phyloP scores from a whole-genome alignment of 106 monocot species.

The Phalaenopsis aphrodite region DNA sequence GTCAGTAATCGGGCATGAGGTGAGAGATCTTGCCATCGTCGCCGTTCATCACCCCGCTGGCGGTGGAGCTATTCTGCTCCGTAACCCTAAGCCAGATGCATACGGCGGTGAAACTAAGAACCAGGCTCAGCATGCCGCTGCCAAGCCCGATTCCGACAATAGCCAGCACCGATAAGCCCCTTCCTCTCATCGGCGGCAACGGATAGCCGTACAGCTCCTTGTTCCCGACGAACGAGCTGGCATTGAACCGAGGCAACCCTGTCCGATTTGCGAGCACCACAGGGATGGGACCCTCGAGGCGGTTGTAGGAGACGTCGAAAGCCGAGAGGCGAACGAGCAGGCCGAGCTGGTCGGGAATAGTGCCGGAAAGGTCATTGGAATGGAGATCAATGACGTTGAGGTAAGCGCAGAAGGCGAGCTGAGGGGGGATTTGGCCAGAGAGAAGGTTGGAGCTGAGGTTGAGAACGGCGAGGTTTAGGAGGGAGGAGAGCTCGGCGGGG shows the following conservation, averaged over 20 bases:
- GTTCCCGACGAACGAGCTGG: constrained; percentile 54
- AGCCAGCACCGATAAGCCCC: constrained; percentile 38
- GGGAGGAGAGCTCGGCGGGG: constrained; percentile 34
- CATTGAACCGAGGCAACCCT: constrained; percentile 41
- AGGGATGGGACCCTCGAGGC: constrained; percentile 41
- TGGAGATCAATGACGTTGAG: constrained; percentile 84
- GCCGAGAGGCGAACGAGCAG: constrained; percentile 43
- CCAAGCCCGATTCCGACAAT: constrained; percentile 68
- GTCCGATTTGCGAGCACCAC: constrained; percentile 33
- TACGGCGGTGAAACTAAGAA: constrained; percentile 63
- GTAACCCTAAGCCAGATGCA: constrained; percentile 54
- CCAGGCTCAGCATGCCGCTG: constrained; percentile 50
- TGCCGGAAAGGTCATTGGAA: constrained; percentile 41
- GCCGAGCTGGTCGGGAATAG: constrained; percentile 49
- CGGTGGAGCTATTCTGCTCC: constrained; percentile 9
- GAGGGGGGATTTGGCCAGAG: constrained; percentile 56
- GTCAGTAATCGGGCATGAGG: constrained; percentile 44
- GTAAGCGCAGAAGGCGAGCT: constrained; percentile 60
- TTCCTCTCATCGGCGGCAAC: constrained; percentile 24
- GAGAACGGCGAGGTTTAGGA: constrained; percentile 68
- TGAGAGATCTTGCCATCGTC: constrained; percentile 57
- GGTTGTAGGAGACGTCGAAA: constrained; percentile 59
- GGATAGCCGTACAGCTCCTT: constrained; percentile 52
- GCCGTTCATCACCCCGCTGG: constrained; percentile 1
- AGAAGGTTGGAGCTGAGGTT: constrained; percentile 63